These are phyloP conservation scores for Tolypocladium capitatum DNA, from an alignment of 2,329 filamentous ascomycete genomes.

Conservation along the genomic window DNA sequence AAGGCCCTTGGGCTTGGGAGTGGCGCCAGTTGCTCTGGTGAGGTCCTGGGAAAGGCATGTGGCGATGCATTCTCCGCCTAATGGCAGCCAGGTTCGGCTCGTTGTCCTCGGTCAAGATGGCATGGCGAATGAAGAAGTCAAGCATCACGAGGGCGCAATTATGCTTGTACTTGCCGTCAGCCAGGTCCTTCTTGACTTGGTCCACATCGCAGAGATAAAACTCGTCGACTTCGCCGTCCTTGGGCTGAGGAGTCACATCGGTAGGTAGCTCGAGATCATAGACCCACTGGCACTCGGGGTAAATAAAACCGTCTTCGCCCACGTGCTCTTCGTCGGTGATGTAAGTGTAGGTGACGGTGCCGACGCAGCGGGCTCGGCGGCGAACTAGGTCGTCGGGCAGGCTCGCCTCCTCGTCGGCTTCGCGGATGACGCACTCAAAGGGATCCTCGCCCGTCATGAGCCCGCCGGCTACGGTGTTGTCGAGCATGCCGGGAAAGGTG, in stretches of 20 bases:
- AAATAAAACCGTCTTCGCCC: slow-evolving; percentile 68
- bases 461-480: slow-evolving; percentile 79
- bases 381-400: slow-evolving; percentile 59
- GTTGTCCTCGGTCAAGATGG: slow-evolving; percentile 64
- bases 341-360: slow-evolving; percentile 75
- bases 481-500: slow-evolving; percentile 83
- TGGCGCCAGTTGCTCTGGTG: slow-evolving; percentile 27
- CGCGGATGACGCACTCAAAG: slow-evolving; percentile 70
- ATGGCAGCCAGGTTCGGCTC: slow-evolving; percentile 72
- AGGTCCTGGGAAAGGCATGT: slow-evolving; percentile 66
- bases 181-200: slow-evolving; percentile 60
- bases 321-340: slow-evolving; percentile 63
- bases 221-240: slow-evolving; percentile 78
- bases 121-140: slow-evolving; percentile 82
- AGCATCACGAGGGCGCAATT: slow-evolving; percentile 77
- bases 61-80: slow-evolving; percentile 58
- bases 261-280: slow-evolving; percentile 72
- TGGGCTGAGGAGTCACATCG: slow-evolving; percentile 57
- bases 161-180: slow-evolving; percentile 71
- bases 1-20: not conserved
- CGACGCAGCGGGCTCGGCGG: slow-evolving; percentile 40
- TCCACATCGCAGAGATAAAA: slow-evolving; percentile 68
- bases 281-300: slow-evolving; percentile 84
- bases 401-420: slow-evolving; percentile 80
- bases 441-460: slow-evolving; percentile 70